A percentile compares a stretch with the other conserved stretches of the same genome.
phyloP scores from a whole-genome alignment of 257 asterid genomes.

The Fraxinus pennsylvanica region DNA sequence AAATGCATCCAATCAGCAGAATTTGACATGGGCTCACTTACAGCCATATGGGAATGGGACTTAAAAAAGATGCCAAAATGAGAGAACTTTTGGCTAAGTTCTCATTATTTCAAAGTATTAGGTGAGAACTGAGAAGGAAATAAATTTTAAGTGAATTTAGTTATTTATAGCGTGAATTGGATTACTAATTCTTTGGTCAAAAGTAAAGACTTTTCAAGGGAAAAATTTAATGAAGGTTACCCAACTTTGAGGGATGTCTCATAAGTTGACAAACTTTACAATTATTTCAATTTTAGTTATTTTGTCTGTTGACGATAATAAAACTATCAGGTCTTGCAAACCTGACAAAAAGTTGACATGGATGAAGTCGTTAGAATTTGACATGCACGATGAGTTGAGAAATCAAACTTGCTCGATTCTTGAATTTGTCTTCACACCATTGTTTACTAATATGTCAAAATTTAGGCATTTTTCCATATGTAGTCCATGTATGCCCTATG shows the following conservation, averaged over 20 bases:
- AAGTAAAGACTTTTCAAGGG: not conserved
- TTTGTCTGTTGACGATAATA: not conserved
- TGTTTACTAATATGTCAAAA: not conserved
- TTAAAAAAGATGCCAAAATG: too few relatives aligned
- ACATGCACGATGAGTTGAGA: not conserved
- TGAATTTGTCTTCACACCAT: not conserved
- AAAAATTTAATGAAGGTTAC: too few relatives aligned
- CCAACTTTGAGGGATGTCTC: not conserved
- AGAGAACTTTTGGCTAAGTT: not conserved
- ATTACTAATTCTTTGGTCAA: not conserved
- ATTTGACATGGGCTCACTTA: conserved; percentile 29
- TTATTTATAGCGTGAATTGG: not conserved
- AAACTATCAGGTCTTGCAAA: not conserved
- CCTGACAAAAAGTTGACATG: too few relatives aligned
- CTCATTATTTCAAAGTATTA: not conserved
- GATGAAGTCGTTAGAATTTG: too few relatives aligned
- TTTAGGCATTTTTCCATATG: not conserved
- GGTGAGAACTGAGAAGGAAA: conserved; percentile 18
- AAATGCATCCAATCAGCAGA: conserved; percentile 23
- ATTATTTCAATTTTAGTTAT: not conserved
- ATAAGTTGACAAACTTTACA: not conserved
- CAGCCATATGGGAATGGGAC: conserved; percentile 4
- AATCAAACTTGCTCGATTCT: not conserved
- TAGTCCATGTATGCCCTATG: not conserved
- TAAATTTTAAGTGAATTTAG: not conserved